Base-by-base conservation (phyloP, 371 early-diverging fungal species). In the Mucor saturninus region DNA sequence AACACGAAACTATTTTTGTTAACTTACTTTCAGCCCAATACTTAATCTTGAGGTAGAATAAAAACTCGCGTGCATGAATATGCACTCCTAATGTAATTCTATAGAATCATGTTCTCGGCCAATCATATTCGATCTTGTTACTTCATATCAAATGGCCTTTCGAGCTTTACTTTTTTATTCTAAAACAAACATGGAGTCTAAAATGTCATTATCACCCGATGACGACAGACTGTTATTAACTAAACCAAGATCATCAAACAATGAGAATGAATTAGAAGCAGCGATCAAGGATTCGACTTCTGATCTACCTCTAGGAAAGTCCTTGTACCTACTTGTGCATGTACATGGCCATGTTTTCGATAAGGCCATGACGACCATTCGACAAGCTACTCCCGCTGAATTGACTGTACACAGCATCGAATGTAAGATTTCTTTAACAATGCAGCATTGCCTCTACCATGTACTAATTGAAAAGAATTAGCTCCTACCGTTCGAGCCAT, bases 401-500 rank as follows among this genome's bases (percentile, higher is more conserved):
- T 30, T 58, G 2, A 26, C 54, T 5, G 9, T 55, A 8, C 39
- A 48, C 10, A 8, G 2, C 2, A 30, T 31, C 9, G 68, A 68
- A 32, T 62, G 68, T 68, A 58, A 59, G 58, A 30, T 37, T 37
- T 15, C 21, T 21, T 21, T 21, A 21, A 21, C 21, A 21, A 21
- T 21, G 1, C 21, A 21, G 21, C 21, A 21, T 1, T 21, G 30
- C 0, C 30, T 29, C 26, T 8, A 26, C 9, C 13, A 4, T 6
- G 21, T 13, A 53, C 53, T 53, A 53, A 53, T 28, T 6, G 14
- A 2, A 7, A 15, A 32, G 5, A 26, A 28, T 21, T 61, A 69
- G 69, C 64, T 35, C 69, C 64, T 4, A 62, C 61, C 9, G 15
- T 64, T 15, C 49, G 53, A 43, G 64, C 69, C 26, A 28, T 69